phyloP scores from a whole-genome alignment of 306 rosid genomes.

The Quercus dentata region DNA sequence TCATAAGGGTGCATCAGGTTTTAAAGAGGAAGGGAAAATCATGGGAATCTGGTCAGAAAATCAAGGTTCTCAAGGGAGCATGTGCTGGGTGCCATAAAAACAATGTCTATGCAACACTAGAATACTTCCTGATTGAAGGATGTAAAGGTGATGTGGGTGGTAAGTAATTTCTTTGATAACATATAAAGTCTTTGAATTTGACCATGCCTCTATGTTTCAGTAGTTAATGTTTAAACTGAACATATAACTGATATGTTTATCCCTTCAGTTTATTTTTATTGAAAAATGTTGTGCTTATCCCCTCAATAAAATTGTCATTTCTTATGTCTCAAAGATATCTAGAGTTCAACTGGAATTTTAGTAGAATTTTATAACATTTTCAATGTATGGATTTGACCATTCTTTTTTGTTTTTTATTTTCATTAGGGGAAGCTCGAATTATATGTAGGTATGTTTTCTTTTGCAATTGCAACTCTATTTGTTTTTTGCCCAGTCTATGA shows the following conservation, averaged over 20 bases:
- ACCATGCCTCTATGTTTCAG: background rate
- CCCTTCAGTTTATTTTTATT: background rate
- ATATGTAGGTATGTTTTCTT: conserved; percentile 49
- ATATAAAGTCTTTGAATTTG: background rate
- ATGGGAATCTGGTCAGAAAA: conserved; percentile 48
- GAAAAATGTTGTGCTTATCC: background rate
- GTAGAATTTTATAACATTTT: background rate
- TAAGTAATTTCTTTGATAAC: conserved; percentile 21
- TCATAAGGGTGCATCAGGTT: conserved; percentile 41
- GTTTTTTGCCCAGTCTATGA: background rate
- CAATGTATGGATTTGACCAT: conserved; percentile 1
- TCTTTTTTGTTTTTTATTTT: background rate
- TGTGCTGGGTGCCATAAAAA: conserved; percentile 38
- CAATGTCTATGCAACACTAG: conserved; percentile 53
- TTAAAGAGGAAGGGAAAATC: conserved; percentile 38
- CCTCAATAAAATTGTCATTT: background rate
- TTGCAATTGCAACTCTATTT: background rate
- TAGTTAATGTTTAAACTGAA: background rate
- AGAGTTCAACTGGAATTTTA: background rate
- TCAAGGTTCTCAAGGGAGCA: conserved; percentile 61
- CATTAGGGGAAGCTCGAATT: conserved; percentile 52
- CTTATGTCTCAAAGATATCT: background rate
- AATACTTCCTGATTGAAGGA: conserved; percentile 61
- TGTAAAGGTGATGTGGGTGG: conserved; percentile 63
- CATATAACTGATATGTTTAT: background rate